These are phyloP conservation scores for Globisporangium polare DNA, from an alignment of 352 stramenopile genomes.

Conservation along the genomic window DNA sequence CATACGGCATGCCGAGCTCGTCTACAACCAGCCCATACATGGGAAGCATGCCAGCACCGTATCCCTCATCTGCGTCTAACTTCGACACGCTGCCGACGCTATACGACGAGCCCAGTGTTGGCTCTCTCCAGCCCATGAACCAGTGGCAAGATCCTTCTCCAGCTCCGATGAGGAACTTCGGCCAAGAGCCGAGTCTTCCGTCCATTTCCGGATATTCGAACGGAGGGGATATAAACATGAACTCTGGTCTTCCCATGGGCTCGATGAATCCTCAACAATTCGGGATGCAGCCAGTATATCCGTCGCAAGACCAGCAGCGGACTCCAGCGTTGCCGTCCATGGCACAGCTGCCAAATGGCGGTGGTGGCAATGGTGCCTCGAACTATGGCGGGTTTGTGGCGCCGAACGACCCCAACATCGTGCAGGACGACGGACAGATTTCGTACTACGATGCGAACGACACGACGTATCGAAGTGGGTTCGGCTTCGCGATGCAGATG, in stretches of 20 bases:
- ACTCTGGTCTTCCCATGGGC: slow-evolving; percentile 8
- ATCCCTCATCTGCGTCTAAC: slow-evolving; percentile 20
- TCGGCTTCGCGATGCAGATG: slow-evolving; percentile 43
- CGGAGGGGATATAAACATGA: slow-evolving; percentile 1
- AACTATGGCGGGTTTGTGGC: slow-evolving; percentile 41
- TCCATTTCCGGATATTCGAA: slow-evolving; percentile 9
- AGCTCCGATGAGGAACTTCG: slow-evolving; percentile 12
- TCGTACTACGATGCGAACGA: slow-evolving; percentile 66
- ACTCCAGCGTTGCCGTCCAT: slow-evolving; percentile 14
- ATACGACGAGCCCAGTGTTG: slow-evolving; percentile 17
- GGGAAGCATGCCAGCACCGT: slow-evolving; percentile 23
- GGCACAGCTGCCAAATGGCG: slow-evolving; percentile 7
- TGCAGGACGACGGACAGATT: slow-evolving; percentile 35
- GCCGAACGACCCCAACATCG: slow-evolving; percentile 49
- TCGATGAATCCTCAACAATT: slow-evolving; percentile 10
- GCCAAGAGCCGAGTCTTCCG: slow-evolving; percentile 8
- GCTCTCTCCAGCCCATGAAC: slow-evolving; percentile 10
- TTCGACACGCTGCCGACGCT: slow-evolving; percentile 26
- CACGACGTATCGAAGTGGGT: slow-evolving; percentile 54
- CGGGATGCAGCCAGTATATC: slow-evolving; percentile 2
- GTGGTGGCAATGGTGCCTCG: not conserved
- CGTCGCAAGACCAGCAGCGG: slow-evolving; percentile 13
- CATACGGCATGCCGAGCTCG: slow-evolving; percentile 22
- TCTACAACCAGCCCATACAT: slow-evolving; percentile 25
- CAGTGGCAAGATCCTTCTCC: slow-evolving; percentile 21